Base-by-base conservation (phyloP, 2,329 filamentous ascomycete species). In the Tolypocladium album region DNA sequence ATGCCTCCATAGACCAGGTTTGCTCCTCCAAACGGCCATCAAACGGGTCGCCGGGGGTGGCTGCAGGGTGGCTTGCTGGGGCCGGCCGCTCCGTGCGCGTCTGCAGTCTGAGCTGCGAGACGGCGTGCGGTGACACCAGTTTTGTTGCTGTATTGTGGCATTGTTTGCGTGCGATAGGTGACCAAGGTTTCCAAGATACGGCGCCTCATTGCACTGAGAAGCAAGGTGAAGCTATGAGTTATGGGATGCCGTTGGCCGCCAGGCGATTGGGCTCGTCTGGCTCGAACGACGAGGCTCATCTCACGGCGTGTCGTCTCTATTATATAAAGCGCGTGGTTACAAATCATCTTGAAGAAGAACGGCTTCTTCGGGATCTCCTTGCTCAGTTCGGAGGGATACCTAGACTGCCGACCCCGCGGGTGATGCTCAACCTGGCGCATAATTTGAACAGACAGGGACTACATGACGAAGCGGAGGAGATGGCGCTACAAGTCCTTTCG, bases 1-100 rank as follows among this genome's bases (percentile, higher is more conserved):
- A 13, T 40, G 13, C 24, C 45, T 43, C 45, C 43, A 36, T n/a
- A n/a, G 43, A 34, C 27, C 36, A 53, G 36, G 59, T 58, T 60
- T 58, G 59, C 59, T 56, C 31, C 36, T 60, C 40, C 59, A 58
- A 55, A 55, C 56, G 40, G 47, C 59, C 56, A 47, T 31, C 38
- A 39, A 27, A 7, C 1, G 11, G 22, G n/a, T 22, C 13, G 31
- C 36, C 8, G 13, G n/a, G 31, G 34, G 38, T 27, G 36, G 36
- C 36, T 39, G 53, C 53, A n/a, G 34, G 6, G 38, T 39, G 39
- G 22, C 36, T 40, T 22, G 24, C 1, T 36, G 39, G 13, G 55
- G 2, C 15, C 24, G 22, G n/a, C 38, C n/a, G 22, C 55, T 42
- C 24, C 31, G 38, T 42, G 17, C 55, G 13, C 55, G 13, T 13